Conservation (phyloP, 495 filamentous ascomycete species). For the Lepidopterella palustris region DNA sequence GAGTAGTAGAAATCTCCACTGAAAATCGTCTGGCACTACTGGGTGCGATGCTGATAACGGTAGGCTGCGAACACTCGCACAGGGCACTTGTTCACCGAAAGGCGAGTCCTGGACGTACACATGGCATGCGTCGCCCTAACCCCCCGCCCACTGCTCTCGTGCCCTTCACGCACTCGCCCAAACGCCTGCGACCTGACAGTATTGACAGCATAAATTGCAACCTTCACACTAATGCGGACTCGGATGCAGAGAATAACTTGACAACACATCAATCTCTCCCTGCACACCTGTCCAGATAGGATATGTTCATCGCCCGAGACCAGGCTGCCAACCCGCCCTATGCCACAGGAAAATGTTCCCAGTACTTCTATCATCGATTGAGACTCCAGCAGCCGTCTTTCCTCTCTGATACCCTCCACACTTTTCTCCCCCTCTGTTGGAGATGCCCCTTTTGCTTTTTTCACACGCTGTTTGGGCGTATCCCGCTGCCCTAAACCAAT, state of each 20-base stretch:
- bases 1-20: constrained; percentile 3
- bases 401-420: constrained; percentile 21
- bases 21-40: constrained; percentile 28
- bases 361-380: constrained; percentile 27
- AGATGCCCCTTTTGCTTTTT: constrained; percentile 30
- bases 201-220: constrained; percentile 21
- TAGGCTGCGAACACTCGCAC: constrained; percentile 23
- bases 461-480: constrained; percentile 10
- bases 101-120: constrained; percentile 22
- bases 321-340: constrained; percentile 6
- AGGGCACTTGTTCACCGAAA: constrained; percentile 10
- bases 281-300: constrained; percentile 4
- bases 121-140: constrained; percentile 20
- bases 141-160: constrained; percentile 20
- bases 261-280: constrained; percentile 24
- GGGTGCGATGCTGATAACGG: constrained; percentile 16
- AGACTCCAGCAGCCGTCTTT: constrained; percentile 24
- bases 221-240: constrained; percentile 24
- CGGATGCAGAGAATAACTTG: constrained; percentile 25
- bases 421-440: background rate
- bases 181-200: too few species aligned
- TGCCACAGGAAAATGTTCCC: too few species aligned
- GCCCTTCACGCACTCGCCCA: constrained; percentile 27
- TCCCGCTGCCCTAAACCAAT: constrained; percentile 14
- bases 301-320: background rate